Evolutionary conservation across 768 basidiomycete species (phyloP), one percentile per base, ranked within the genome.

Genomic region (Scleroderma bovista): DNA sequence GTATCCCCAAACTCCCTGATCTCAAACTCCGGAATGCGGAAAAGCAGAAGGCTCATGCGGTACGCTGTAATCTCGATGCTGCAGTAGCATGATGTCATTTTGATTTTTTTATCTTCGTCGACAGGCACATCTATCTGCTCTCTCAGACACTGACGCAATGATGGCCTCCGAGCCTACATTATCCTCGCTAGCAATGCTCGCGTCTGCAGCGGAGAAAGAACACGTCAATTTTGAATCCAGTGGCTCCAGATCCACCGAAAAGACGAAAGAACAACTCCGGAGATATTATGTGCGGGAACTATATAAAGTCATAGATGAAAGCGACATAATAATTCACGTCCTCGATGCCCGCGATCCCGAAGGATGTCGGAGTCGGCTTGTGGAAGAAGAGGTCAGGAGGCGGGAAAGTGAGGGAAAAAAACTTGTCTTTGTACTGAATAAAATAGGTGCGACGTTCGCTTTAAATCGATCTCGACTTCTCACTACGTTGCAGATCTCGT

Each of bases 331-430:
- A 45, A 75, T 98, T 40, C 84, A 88, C 32, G 89, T 92, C 0
- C 75, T 98, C 15, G 96, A 98, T 69, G 94, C 94, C 1, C 75
- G 95, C 36, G 95, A 98, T 72, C 95, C 96, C 2, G 88, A 95
- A 51, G 94, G 95, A 0, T 94, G 92, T 37, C 71, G 95, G 56
- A 95, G 92, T 68, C 76, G 86, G 46, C 75, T 95, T 34, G 93
- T 98, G 4, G 96, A 99, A 65, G 91, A 95, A 61, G 94, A 96
- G 64, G 93, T 96, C 1, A 74, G 88, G 40, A 74, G 90, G 54
- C 76, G 88, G 32, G 93, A 94, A 63, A 73, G 72, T 20, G 89
- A 95, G 54, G 89, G 93, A 8, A 99, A 99, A 74, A 88, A 83
- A 63, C 71, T 98, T 26, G 83, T 99, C 2, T 91, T 93, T 47